Base-by-base conservation (phyloP, 805 yeast genomes). In the Cyberlindnera euphorbiae region DNA sequence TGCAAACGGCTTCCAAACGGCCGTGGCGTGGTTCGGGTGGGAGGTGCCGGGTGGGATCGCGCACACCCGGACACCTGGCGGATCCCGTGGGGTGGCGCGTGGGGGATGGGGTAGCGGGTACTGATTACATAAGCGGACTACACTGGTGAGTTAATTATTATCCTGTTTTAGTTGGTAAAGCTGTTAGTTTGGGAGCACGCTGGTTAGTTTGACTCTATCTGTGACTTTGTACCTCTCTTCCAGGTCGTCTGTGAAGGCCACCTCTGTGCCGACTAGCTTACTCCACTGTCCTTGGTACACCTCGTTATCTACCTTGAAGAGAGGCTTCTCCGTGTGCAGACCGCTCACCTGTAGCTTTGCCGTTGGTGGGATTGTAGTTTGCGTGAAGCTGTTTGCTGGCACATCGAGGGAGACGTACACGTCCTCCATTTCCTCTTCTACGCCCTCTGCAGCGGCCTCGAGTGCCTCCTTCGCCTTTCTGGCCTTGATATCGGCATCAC, bases 211-310 rank as follows among this genome's bases (percentile, higher is more conserved):
- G 2, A 53, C 21, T 16, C 53, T 39, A 28, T 51, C 56, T 3
- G 35, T 36, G 5, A 50, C 42, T 15, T 47, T 50, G 34, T 41
- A 42, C 6, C 30, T 32, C 17, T 46, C 47, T 6, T 44, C 47
- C 21, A 47, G 13, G 23, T 51, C 56, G n/a, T 55, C 58, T 7
- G 47, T 44, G 28, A 57, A 44, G 19, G 60, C 72, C 28, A 75
- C 53, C 43, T 76, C 96, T 0, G 94, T 82, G 0, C 97, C 97
- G 1, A 85, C 79, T 3, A 86, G 59, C 36, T 73, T 73, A 28
- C 71, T 67, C 96, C 97, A 89, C 16, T 67, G 62, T 2, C 95
- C 93, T 56, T 77, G 75, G 55, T 77, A 86, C 4, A 85, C 59
- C 26, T 71, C 66, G 34, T 71, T 69, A 27, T 81, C 80, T 11